phyloP scores from a whole-genome alignment of 2,329 filamentous ascomycete species.

The Colletotrichum viniferum region DNA sequence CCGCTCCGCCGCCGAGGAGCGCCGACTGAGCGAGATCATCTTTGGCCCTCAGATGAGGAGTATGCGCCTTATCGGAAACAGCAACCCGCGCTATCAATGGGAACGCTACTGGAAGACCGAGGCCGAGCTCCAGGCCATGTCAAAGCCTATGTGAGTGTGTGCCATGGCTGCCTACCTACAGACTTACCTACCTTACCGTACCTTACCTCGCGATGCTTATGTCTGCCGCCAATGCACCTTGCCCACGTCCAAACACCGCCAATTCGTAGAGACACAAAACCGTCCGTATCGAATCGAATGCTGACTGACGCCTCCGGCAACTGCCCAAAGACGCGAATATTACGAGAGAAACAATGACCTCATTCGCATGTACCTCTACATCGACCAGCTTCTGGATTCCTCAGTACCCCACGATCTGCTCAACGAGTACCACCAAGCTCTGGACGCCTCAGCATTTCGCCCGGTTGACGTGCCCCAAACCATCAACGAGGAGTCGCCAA shows the following conservation, averaged over 20 bases:
- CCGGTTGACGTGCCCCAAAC: slow-evolving; percentile 70
- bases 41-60: slow-evolving; percentile 77
- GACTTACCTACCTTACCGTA: no score
- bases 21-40: slow-evolving; percentile 62
- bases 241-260: not conserved
- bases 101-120: slow-evolving; percentile 85
- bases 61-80: slow-evolving; percentile 86
- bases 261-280: not conserved
- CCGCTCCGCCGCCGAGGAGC: slow-evolving; percentile 56
- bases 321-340: slow-evolving; percentile 67
- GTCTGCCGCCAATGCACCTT: not conserved
- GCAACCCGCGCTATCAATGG: slow-evolving; percentile 85
- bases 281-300: not conserved
- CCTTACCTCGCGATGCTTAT: not conserved
- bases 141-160: slow-evolving; percentile 65
- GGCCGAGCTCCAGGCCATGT: slow-evolving; percentile 73
- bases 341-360: slow-evolving; percentile 90
- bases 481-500: slow-evolving; percentile 71
- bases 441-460: slow-evolving; percentile 58
- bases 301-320: not conserved
- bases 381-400: slow-evolving; percentile 88
- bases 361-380: slow-evolving; percentile 91
- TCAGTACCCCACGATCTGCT: slow-evolving; percentile 90
- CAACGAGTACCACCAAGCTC: slow-evolving; percentile 78
- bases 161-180: not conserved